Conservation (phyloP, 2,329 filamentous ascomycete species). For the Claviceps spartinae region DNA sequence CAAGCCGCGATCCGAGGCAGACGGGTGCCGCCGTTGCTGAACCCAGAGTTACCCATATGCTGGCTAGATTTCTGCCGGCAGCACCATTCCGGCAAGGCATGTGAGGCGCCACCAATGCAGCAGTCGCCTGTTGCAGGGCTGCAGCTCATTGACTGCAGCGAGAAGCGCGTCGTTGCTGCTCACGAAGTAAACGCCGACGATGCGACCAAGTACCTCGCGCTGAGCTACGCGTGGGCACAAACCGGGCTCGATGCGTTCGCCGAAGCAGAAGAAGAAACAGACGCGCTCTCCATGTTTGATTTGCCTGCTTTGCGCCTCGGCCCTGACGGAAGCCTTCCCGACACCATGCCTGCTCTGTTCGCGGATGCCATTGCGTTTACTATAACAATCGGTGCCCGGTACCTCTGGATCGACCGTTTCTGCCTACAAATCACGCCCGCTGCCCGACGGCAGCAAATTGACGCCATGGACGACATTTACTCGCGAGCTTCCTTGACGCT, state of each 20-base stretch:
- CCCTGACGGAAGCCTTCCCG: conserved; percentile 11
- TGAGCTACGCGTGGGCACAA: conserved; percentile 22
- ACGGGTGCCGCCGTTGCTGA: conserved; percentile 17
- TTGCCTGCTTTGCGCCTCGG: neutral
- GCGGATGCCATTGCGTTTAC: conserved; percentile 21
- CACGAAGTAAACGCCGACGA: conserved; percentile 13
- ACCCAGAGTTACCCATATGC: conserved; percentile 16
- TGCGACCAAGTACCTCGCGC: conserved; percentile 18
- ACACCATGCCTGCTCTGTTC: conserved; percentile 16
- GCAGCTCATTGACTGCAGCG: conserved; percentile 20
- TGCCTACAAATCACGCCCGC: conserved; percentile 18
- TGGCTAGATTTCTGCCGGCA: conserved; percentile 23
- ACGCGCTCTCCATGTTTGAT: neutral
- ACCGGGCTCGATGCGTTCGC: conserved; percentile 9
- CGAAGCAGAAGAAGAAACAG: neutral
- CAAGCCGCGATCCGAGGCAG: conserved; percentile 17
- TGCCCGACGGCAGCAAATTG: conserved; percentile 16
- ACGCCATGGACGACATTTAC: conserved; percentile 22
- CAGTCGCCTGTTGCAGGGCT: conserved; percentile 14
- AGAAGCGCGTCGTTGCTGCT: conserved; percentile 16
- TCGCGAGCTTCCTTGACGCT: conserved; percentile 19
- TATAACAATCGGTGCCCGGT: conserved; percentile 19
- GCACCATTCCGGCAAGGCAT: conserved; percentile 15
- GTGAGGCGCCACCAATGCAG: conserved; percentile 6
- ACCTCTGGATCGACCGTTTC: conserved; percentile 25